These are phyloP conservation scores for Colletotrichum euphorbiae DNA, from an alignment of 2,329 filamentous ascomycete genomes.

Conservation along the genomic window DNA sequence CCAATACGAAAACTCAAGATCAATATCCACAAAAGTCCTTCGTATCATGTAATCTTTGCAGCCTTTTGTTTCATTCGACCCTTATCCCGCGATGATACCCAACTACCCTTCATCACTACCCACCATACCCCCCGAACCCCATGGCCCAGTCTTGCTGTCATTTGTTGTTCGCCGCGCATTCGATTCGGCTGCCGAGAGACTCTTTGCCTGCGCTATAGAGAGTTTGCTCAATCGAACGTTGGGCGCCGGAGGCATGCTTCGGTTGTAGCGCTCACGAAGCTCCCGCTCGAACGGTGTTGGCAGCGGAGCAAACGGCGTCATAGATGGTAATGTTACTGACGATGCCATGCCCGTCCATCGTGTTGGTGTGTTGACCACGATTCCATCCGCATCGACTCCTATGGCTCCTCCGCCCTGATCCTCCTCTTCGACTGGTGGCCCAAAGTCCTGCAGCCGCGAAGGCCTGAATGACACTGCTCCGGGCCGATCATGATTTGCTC, in stretches of 20 bases:
- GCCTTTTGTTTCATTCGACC: too few relatives aligned
- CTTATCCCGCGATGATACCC: not conserved
- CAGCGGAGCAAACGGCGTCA: conserved; percentile 56
- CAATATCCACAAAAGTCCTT: not conserved
- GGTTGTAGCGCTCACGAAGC: conserved; percentile 43
- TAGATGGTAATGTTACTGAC: conserved; percentile 53
- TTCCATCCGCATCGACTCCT: conserved; percentile 18
- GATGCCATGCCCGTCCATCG: conserved; percentile 58
- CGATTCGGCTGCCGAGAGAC: conserved; percentile 18
- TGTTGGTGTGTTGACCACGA: conserved; percentile 56
- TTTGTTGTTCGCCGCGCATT: conserved; percentile 2
- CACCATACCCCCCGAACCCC: not conserved
- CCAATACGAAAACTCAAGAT: not conserved
- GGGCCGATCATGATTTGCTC: conserved; percentile 15
- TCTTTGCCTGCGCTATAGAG: conserved; percentile 32
- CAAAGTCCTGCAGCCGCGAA: conserved; percentile 20
- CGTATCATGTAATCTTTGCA: not conserved
- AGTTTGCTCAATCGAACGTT: conserved; percentile 24
- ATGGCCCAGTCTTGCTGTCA: not conserved
- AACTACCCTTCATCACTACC: not conserved
- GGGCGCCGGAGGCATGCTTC: conserved; percentile 17
- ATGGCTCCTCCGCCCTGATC: conserved; percentile 28
- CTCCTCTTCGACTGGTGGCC: conserved; percentile 28
- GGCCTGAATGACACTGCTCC: conserved; percentile 18
- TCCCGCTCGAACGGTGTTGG: conserved; percentile 57